Evolutionary conservation across 2,329 filamentous ascomycete genomes (phyloP).

Genomic region (Emmonsia crescens): DNA sequence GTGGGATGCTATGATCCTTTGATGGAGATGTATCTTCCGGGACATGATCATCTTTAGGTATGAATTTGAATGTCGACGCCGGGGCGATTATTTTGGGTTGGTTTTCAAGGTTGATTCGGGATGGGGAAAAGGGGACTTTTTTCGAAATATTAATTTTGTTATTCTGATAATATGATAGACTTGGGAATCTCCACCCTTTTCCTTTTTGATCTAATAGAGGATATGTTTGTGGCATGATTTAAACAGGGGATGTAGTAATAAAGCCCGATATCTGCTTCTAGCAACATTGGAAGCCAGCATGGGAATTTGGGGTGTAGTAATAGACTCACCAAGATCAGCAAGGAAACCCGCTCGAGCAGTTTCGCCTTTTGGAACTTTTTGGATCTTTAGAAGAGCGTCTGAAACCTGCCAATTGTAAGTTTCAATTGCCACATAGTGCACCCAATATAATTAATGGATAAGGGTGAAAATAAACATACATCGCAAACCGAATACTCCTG

Average conservation of each 20-base stretch:
- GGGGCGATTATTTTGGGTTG: constrained; percentile 31
- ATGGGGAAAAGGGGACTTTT: constrained; percentile 27
- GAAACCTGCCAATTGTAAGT: constrained; percentile 42
- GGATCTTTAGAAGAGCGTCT: constrained; percentile 60
- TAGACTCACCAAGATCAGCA: constrained; percentile 46
- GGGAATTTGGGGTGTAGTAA: background rate
- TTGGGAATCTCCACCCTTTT: background rate
- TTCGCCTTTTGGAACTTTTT: constrained; percentile 28
- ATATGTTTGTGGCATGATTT: background rate
- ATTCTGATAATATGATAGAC: background rate
- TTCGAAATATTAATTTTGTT: background rate
- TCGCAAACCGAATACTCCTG: constrained; percentile 34
- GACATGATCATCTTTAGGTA: constrained; percentile 43
- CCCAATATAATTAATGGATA: background rate
- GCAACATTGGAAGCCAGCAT: background rate
- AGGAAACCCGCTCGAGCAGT: constrained; percentile 57
- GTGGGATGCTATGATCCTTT: constrained; percentile 42
- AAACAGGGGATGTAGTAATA: background rate
- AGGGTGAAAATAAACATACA: constrained; percentile 19
- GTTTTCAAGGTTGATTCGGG: constrained; percentile 19
- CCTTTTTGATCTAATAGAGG: background rate
- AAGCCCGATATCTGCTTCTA: background rate
- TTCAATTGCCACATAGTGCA: background rate
- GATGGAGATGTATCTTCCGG: constrained; percentile 20
- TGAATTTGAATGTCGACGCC: constrained; percentile 43